A percentile compares a stretch with the other conserved stretches of the same genome.
These are phyloP conservation scores for Penicillium sp. DNA, from an alignment of 2,329 filamentous ascomycete species.

Conservation along the genomic window DNA sequence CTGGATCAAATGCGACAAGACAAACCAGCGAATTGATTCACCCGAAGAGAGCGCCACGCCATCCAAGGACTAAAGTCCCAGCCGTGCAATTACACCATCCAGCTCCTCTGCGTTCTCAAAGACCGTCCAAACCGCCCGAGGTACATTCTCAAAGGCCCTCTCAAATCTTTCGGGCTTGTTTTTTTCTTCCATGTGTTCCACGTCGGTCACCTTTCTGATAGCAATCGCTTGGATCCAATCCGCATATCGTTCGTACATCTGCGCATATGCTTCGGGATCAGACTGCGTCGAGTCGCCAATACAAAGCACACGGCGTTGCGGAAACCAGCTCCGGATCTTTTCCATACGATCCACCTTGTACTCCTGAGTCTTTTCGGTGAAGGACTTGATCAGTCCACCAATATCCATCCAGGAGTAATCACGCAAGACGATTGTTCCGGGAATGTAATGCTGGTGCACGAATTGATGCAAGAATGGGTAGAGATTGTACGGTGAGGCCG, in stretches of 20 bases:
- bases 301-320: slow-evolving; percentile 69
- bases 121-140: slow-evolving; percentile 67
- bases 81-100: slow-evolving; percentile 26
- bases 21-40: too few relatives aligned
- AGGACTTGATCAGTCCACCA: slow-evolving; percentile 67
- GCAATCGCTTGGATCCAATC: slow-evolving; percentile 78
- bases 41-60: too few relatives aligned
- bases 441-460: slow-evolving; percentile 62
- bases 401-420: slow-evolving; percentile 84
- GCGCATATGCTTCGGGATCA: slow-evolving; percentile 84
- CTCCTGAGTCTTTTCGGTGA: slow-evolving; percentile 73
- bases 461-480: slow-evolving; percentile 81
- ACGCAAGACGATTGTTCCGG: slow-evolving; percentile 75
- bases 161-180: slow-evolving; percentile 72
- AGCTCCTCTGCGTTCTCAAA: slow-evolving; percentile 72
- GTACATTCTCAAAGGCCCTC: slow-evolving; percentile 71
- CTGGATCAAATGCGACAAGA: too few relatives aligned
- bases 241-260: slow-evolving; percentile 62
- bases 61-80: slow-evolving; percentile 18
- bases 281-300: slow-evolving; percentile 89
- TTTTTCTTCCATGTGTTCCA: slow-evolving; percentile 67
- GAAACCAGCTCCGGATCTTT: slow-evolving; percentile 73
- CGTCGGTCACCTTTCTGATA: slow-evolving; percentile 75
- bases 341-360: slow-evolving; percentile 80
- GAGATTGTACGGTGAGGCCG: slow-evolving; percentile 88